These are phyloP conservation scores for Ustilago nuda DNA, from an alignment of 1,284 basidiomycete species.

Conservation along the genomic window DNA sequence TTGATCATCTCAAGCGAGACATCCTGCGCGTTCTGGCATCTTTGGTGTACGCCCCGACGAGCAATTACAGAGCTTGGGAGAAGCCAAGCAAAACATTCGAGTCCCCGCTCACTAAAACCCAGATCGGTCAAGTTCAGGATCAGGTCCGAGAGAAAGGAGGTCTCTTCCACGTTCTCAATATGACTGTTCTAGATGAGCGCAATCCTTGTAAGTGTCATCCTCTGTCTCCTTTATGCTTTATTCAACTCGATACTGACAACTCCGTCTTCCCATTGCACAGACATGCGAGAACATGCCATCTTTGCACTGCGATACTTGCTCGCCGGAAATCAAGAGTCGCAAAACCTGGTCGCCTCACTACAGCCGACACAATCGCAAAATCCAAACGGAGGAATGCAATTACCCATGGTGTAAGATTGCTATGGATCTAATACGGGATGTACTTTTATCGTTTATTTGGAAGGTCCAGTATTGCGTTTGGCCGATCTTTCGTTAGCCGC, in stretches of 20 bases:
- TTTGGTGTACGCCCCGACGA: slow-evolving; percentile 33
- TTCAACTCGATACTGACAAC: neutral
- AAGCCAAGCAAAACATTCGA: neutral
- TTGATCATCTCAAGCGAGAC: slow-evolving; percentile 59
- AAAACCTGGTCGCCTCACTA: slow-evolving; percentile 49
- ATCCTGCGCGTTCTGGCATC: slow-evolving; percentile 55
- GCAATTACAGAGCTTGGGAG: neutral
- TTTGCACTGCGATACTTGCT: slow-evolving; percentile 63
- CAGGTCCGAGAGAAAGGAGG: slow-evolving; percentile 55
- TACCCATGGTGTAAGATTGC: slow-evolving; percentile 30
- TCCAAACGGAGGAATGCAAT: slow-evolving; percentile 8
- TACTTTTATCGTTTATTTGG: slow-evolving; percentile 9
- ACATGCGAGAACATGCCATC: slow-evolving; percentile 66
- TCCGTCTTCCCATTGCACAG: slow-evolving; percentile 15
- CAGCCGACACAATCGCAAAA: slow-evolving; percentile 30
- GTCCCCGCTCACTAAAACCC: slow-evolving; percentile 6
- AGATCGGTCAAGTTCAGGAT: slow-evolving; percentile 58
- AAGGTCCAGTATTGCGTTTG: slow-evolving; percentile 25
- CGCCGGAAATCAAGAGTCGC: slow-evolving; percentile 55
- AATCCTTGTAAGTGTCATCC: slow-evolving; percentile 55
- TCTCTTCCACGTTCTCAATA: slow-evolving; percentile 59
- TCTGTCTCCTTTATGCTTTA: neutral
- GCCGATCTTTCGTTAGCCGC: slow-evolving; percentile 19
- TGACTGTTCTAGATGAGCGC: slow-evolving; percentile 63
- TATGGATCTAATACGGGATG: neutral